Evolutionary conservation across 495 filamentous ascomycete genomes (phyloP), one percentile per base, ranked within the genome.

Genomic region (Trichoderma orchidacearum): DNA sequence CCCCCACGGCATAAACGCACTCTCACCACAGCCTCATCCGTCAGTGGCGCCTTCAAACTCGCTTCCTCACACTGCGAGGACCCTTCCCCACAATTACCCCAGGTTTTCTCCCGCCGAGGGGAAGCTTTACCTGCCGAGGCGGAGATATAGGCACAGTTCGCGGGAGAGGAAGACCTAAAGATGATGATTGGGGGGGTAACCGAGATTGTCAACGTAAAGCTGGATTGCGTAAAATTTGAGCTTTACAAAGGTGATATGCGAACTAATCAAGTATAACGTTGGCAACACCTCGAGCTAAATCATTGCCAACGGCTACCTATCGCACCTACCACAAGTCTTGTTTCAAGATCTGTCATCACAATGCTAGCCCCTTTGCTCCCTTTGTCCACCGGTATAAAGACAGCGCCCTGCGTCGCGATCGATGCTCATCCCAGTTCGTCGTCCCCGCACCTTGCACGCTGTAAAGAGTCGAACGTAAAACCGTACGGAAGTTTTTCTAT

Each of bases 291-390:
- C n/a, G n/a, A n/a, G n/a, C n/a, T n/a, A n/a, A n/a, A n/a, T n/a
- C n/a, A n/a, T n/a, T n/a, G n/a, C n/a, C n/a, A n/a, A n/a, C n/a
- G n/a, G n/a, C n/a, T n/a, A n/a, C n/a, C n/a, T n/a, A n/a, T n/a
- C n/a, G n/a, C n/a, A n/a, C 18, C 41, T 41, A 21, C 1, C 8
- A 0, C 17, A 18, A 3, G 3, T 21, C 17, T 38, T 27, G 6
- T 25, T 27, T 92, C 94, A 23, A 97, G 78, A 81, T 96, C 92
- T 83, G 95, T 90, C 61, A 97, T 84, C 77, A 98, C 94, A 94
- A 97, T 98, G 64, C 85, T 31, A 88, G 70, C 15, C 85, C 85
- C 52, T 80, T 85, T 51, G 85, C 85, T 62, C 85, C 83, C 18
- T 82, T 84, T 29, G 82, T 84, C 85, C 85, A 89, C 60, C 85